Evolutionary conservation across 192 early-diverging fungal species (phyloP), one percentile per base, ranked within the genome.

Genomic region (Backusella mclennaniae): DNA sequence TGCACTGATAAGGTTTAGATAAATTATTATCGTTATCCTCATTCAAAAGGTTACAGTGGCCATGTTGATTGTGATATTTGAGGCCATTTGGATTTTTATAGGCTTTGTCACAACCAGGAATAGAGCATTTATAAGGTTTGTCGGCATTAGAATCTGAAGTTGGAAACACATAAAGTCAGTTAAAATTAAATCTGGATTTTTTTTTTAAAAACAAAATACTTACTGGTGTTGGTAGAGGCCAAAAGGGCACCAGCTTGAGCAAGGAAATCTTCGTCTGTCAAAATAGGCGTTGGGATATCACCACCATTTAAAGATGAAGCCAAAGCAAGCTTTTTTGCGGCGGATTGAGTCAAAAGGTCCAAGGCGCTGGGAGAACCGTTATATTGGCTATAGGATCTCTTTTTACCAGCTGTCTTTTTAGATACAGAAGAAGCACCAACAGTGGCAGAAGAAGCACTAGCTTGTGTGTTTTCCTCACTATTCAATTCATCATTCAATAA

Each of bases 61-160:
- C 96, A 79, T 99, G 98, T 73, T 94, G 88, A 77, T 97, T 94
- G 81, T 98, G 98, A 87, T 99, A 98, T 83, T 99, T 99, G 68
- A 98, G 88, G 8, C 97, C 97, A 69, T 98, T 98, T 33, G 97
- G 96, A 84, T 99, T 99, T 86, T 99, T 99, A 87, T 99, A 99
- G 7, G 95, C 91, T 84, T 99, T 98, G 72, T 89, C 90, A 85
- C 97, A 99, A 6, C 96, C 95, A 6, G 80, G 79, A 6, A 96
- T 85, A 17, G 93, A 87, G 81, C 97, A 98, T 73, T 93, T 91
- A 85, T 97, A 97, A 26, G 95, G 95, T 75, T 97, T 94, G 74
- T 95, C 94, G 39, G 75, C 76, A 53, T 77, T 74, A 2, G 76
- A n/a, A 72, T 70, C 68, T 31, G 67, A 71, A 71, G 49, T 56